Percentiles rank a stretch among this genome's conserved stretches.
Conservation (phyloP, 441 rosid species). For the Populus hybrid region DNA sequence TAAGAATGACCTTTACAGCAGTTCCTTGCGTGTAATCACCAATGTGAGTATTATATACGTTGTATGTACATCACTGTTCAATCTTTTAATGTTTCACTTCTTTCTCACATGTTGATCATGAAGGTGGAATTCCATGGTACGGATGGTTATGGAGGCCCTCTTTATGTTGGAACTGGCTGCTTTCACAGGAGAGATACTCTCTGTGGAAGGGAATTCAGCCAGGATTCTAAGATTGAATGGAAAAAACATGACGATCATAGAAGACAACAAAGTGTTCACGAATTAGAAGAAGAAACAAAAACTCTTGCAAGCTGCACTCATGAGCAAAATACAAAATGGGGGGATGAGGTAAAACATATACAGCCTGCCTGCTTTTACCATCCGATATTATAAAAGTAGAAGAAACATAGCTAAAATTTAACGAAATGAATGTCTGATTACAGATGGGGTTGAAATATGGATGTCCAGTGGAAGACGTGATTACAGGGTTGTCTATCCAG, state of each 20-base stretch:
- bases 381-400: not conserved
- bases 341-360: conserved; percentile 46
- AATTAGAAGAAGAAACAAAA: conserved; percentile 36
- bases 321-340: conserved; percentile 65
- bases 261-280: conserved; percentile 13
- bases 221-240: conserved; percentile 20
- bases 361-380: not conserved
- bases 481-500: conserved; percentile 69
- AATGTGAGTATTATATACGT: conserved; percentile 23
- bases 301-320: conserved; percentile 53
- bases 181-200: conserved; percentile 79
- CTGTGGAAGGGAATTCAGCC: conserved; percentile 40
- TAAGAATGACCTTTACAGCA: conserved; percentile 50
- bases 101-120: not conserved
- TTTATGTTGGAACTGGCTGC: conserved; percentile 71
- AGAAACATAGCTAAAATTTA: not conserved
- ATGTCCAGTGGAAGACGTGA: conserved; percentile 68
- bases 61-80: not conserved
- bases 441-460: conserved; percentile 83
- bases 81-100: not conserved
- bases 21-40: conserved; percentile 29
- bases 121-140: conserved; percentile 65
- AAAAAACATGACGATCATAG: conserved; percentile 17
- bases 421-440: conserved; percentile 15
- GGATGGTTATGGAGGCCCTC: conserved; percentile 71